phyloP scores from a whole-genome alignment of 768 basidiomycete genomes.

The Boletus rubescentipes region DNA sequence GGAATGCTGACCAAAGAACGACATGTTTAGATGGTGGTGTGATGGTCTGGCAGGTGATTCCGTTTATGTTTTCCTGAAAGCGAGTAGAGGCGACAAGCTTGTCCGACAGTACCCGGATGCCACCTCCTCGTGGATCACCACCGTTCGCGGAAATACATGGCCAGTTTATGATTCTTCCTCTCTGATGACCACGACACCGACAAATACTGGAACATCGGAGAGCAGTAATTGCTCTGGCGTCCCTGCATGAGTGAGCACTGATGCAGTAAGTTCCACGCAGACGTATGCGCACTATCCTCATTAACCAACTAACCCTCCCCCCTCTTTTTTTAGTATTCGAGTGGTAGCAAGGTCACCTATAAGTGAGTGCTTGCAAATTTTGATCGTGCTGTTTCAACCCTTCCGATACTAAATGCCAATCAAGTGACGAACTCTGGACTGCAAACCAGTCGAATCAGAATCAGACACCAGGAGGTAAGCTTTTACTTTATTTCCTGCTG shows the following conservation, averaged over 20 bases:
- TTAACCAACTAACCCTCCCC: background rate
- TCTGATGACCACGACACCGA: conserved; percentile 12
- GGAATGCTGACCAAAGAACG: background rate
- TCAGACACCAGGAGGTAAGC: conserved; percentile 34
- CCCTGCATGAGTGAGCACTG: conserved; percentile 38
- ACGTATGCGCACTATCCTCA: background rate
- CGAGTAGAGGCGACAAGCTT: background rate
- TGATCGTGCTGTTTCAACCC: no score
- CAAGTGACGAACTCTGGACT: conserved; percentile 47
- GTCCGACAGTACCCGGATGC: conserved; percentile 38
- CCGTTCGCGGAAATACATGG: conserved; percentile 37
- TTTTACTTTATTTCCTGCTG: background rate
- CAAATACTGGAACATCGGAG: conserved; percentile 18
- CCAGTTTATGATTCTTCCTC: conserved; percentile 29
- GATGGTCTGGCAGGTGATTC: conserved; percentile 36
- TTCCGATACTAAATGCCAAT: background rate
- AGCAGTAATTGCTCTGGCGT: conserved; percentile 37
- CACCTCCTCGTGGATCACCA: conserved; percentile 37
- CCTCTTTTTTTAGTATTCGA: conserved; percentile 38
- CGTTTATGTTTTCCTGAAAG: background rate
- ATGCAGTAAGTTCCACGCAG: conserved; percentile 32
- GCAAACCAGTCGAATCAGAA: conserved; percentile 46
- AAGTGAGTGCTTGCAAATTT: conserved; percentile 28
- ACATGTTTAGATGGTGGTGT: conserved; percentile 33
- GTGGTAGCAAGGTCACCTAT: conserved; percentile 39